Conservation (phyloP, 2,329 filamentous ascomycete genomes). For the Zarea fungicola region DNA sequence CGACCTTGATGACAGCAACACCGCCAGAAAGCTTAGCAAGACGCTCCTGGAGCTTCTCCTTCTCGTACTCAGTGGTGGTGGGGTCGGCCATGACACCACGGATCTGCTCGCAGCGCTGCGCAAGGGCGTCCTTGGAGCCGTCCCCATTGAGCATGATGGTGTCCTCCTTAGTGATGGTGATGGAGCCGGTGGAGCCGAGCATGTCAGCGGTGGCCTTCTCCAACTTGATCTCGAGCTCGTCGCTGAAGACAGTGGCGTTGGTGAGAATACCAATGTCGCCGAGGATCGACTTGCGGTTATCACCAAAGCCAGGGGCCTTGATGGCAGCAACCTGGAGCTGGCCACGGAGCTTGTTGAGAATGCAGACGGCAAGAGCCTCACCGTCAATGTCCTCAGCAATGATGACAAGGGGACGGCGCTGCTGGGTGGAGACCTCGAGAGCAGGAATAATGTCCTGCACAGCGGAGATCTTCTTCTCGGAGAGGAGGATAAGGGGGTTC, state of each 20-base stretch:
- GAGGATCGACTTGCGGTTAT: constrained; percentile 99
- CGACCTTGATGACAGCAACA: constrained; percentile 99
- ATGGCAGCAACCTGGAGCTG: constrained; percentile 98
- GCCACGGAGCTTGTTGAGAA: constrained; percentile 99
- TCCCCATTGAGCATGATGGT: constrained; percentile 98
- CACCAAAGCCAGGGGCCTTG: constrained; percentile 98
- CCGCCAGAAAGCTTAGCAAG: constrained; percentile 98
- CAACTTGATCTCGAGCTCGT: constrained; percentile 98
- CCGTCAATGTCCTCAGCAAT: constrained; percentile 99
- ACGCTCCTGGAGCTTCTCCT: constrained; percentile 99
- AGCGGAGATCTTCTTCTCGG: constrained; percentile 99
- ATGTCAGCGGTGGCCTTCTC: constrained; percentile 96
- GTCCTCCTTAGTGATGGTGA: constrained; percentile 99
- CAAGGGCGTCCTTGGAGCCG: constrained; percentile 86
- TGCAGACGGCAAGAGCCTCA: constrained; percentile 96
- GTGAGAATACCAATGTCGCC: constrained; percentile 94
- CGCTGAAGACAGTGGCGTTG: constrained; percentile 95
- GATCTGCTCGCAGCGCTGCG: constrained; percentile 98
- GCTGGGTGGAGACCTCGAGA: constrained; percentile 92
- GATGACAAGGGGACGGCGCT: constrained; percentile 93
- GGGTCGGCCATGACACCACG: constrained; percentile 93
- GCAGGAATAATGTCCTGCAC: constrained; percentile 98
- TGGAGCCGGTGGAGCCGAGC: constrained; percentile 94
- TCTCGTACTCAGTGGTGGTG: constrained; percentile 96
- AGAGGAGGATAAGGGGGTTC: constrained; percentile 97